Percentiles rank a stretch among this genome's conserved stretches.
Conservation (phyloP, 2,329 filamentous ascomycete genomes). For the Epichloe scottii region DNA sequence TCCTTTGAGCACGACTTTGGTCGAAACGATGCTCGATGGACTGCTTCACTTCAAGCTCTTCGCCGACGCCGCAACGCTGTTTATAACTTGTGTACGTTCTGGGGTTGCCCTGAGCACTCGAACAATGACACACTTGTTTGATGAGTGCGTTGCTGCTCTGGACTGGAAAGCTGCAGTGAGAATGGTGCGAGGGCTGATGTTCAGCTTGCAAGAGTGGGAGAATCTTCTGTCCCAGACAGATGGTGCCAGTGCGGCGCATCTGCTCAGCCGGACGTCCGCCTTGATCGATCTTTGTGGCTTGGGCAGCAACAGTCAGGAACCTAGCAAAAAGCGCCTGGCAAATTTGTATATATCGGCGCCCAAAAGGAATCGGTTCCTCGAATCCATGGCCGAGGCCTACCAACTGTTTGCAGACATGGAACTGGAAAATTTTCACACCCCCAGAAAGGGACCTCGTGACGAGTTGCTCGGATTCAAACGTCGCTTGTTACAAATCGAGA, state of each 20-base stretch:
- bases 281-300: constrained; percentile 26
- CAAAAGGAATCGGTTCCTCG: constrained; percentile 13
- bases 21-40: constrained; percentile 34
- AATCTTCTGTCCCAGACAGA: constrained; percentile 13
- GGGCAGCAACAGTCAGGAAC: background rate
- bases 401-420: constrained; percentile 4
- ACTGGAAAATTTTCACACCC: background rate
- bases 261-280: constrained; percentile 20
- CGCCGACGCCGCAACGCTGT: constrained; percentile 30
- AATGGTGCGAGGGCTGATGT: constrained; percentile 18
- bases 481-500: constrained; percentile 21
- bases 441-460: background rate
- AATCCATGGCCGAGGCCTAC: constrained; percentile 10
- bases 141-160: constrained; percentile 27
- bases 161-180: constrained; percentile 26
- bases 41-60: constrained; percentile 35
- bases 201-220: constrained; percentile 15
- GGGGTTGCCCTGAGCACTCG: constrained; percentile 20
- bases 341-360: constrained; percentile 15
- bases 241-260: constrained; percentile 11
- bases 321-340: constrained; percentile 9
- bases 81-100: constrained; percentile 26
- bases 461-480: constrained; percentile 10
- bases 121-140: constrained; percentile 26
- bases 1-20: constrained; percentile 24